Evolutionary conservation across 2,329 filamentous ascomycete species (phyloP).

Genomic region (Chrysosphaeria jannelii): DNA sequence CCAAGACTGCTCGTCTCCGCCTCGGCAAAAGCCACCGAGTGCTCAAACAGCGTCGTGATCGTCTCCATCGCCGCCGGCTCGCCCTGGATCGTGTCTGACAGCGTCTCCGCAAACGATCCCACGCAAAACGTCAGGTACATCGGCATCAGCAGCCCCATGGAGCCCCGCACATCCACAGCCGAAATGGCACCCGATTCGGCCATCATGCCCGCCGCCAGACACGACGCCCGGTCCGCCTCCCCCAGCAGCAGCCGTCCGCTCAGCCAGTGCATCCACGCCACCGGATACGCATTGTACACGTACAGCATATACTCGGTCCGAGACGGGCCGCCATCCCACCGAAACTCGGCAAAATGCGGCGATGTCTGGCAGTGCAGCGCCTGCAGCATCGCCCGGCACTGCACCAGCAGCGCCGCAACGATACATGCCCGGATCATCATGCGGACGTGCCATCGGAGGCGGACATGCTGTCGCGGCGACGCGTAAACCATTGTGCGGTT

Average conservation of each 20-base stretch:
- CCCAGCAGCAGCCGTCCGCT: slow-evolving; percentile 45
- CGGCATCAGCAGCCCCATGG: slow-evolving; percentile 47
- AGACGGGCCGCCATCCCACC: slow-evolving; percentile 37
- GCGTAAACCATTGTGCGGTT: slow-evolving; percentile 89
- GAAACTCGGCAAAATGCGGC: slow-evolving; percentile 33
- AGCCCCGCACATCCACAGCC: slow-evolving; percentile 32
- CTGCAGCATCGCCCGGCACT: slow-evolving; percentile 42
- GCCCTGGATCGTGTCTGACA: slow-evolving; percentile 69
- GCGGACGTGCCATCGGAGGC: slow-evolving; percentile 41
- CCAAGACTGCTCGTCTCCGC: slow-evolving; percentile 63
- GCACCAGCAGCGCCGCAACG: slow-evolving; percentile 35
- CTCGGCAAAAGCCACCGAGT: slow-evolving; percentile 84
- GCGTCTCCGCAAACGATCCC: slow-evolving; percentile 68
- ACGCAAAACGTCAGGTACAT: slow-evolving; percentile 38
- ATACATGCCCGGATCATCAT: slow-evolving; percentile 40
- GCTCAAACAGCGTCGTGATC: slow-evolving; percentile 88
- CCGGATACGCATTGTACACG: slow-evolving; percentile 32
- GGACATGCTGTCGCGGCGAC: slow-evolving; percentile 54
- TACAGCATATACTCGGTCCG: slow-evolving; percentile 38
- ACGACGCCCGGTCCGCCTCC: slow-evolving; percentile 44
- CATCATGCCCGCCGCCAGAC: slow-evolving; percentile 48
- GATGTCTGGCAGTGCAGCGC: slow-evolving; percentile 83
- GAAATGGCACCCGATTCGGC: too few relatives aligned
- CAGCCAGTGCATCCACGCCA: slow-evolving; percentile 41
- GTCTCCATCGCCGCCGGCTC: slow-evolving; percentile 55